A percentile compares a stretch with the other conserved stretches of the same genome.
These are phyloP conservation scores for Sporodiniella umbellata DNA, from an alignment of 371 early-diverging fungal species.

Conservation along the genomic window DNA sequence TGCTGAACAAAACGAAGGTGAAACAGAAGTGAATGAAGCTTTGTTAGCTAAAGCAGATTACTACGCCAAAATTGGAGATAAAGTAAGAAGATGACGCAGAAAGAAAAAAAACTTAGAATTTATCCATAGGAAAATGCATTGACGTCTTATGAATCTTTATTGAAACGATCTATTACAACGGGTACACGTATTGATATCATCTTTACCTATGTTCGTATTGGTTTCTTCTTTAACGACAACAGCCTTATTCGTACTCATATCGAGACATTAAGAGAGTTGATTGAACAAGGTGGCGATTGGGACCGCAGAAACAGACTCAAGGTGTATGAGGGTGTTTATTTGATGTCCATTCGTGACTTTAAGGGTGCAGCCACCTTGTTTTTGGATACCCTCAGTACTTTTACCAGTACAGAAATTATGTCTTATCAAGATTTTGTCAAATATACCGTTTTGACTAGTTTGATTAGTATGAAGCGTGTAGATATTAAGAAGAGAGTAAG, in stretches of 20 bases:
- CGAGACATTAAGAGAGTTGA: slow-evolving; percentile 81
- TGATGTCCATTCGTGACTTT: slow-evolving; percentile 94
- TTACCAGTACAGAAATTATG: slow-evolving; percentile 96
- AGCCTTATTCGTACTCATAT: slow-evolving; percentile 76
- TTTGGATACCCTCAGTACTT: slow-evolving; percentile 95
- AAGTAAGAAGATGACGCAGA: slow-evolving; percentile 48
- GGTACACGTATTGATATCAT: slow-evolving; percentile 92
- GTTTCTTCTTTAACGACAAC: slow-evolving; percentile 90
- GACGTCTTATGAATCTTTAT: slow-evolving; percentile 74
- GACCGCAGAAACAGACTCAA: slow-evolving; percentile 99
- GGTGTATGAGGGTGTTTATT: slow-evolving; percentile 95
- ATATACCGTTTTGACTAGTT: slow-evolving; percentile 89
- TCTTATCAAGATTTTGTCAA: slow-evolving; percentile 96
- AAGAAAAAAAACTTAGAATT: too few relatives aligned
- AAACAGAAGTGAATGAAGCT: slow-evolving; percentile 91
- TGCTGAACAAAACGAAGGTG: slow-evolving; percentile 90
- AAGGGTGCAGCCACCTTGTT: slow-evolving; percentile 88
- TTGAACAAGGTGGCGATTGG: slow-evolving; percentile 99
- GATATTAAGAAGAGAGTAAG: slow-evolving; percentile 85
- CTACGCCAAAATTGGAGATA: slow-evolving; percentile 91
- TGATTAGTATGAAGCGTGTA: slow-evolving; percentile 86
- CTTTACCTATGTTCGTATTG: slow-evolving; percentile 90
- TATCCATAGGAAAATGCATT: slow-evolving; percentile 77
- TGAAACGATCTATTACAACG: slow-evolving; percentile 85
- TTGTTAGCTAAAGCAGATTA: slow-evolving; percentile 91